These are phyloP conservation scores for Marchantia polymorpha DNA, from an alignment of 225 moss, liverwort and hornwort species.

Conservation along the genomic window DNA sequence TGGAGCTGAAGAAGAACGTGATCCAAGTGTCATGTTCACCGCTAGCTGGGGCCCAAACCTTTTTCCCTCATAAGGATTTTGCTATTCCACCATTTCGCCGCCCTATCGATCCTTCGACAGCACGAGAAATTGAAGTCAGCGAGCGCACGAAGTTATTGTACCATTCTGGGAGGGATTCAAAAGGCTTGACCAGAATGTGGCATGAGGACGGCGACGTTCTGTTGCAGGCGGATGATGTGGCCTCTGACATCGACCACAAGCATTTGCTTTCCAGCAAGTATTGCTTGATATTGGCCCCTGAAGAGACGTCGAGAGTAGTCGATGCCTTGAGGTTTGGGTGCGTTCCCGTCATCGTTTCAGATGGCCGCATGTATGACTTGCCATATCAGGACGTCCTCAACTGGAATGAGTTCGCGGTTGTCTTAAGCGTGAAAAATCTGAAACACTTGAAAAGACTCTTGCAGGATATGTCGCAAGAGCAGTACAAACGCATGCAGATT, in stretches of 20 bases:
- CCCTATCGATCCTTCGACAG: neutral
- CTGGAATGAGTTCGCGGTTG: conserved; percentile 62
- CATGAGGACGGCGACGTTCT: conserved; percentile 37
- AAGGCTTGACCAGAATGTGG: conserved; percentile 40
- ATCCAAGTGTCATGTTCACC: conserved; percentile 74
- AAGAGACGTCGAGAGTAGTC: conserved; percentile 48
- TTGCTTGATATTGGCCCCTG: conserved; percentile 53
- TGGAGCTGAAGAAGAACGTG: conserved; percentile 75
- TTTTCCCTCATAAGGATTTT: conserved; percentile 82
- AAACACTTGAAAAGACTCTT: conserved; percentile 40
- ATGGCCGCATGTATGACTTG: conserved; percentile 52
- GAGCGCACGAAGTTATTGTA: conserved; percentile 49
- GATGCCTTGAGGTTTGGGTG: conserved; percentile 64
- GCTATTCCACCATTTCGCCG: conserved; percentile 53
- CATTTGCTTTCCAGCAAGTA: conserved; percentile 57
- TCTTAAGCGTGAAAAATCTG: conserved; percentile 45
- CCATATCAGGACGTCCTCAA: conserved; percentile 78
- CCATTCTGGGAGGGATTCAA: conserved; percentile 27
- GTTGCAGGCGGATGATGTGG: conserved; percentile 36
- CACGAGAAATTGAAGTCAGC: neutral
- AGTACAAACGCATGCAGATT: conserved; percentile 63
- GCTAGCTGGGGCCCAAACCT: conserved; percentile 42
- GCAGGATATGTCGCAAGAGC: conserved; percentile 24
- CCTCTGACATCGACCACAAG: conserved; percentile 30
- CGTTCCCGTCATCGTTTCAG: conserved; percentile 68